These are phyloP conservation scores for Phialophora verrucosa DNA, from an alignment of 2,329 filamentous ascomycete genomes.

Conservation along the genomic window DNA sequence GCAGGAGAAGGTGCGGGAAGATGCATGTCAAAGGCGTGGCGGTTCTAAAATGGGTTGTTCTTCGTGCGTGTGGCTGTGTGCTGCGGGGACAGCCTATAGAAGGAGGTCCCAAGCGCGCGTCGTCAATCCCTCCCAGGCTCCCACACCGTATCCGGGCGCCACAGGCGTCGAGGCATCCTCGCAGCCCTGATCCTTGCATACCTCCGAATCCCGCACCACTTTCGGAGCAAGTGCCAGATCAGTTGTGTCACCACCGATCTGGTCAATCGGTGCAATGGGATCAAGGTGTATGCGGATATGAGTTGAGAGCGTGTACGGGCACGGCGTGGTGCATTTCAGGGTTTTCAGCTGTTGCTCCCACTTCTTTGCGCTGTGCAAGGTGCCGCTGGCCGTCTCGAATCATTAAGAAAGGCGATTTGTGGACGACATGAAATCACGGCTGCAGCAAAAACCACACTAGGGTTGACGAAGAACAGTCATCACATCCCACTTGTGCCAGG, in stretches of 20 bases:
- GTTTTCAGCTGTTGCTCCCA: background rate
- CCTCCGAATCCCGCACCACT: background rate
- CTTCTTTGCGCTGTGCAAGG: background rate
- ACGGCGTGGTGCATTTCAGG: background rate
- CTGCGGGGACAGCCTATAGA: background rate
- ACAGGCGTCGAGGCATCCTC: background rate
- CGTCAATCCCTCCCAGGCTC: background rate
- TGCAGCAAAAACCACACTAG: slow-evolving; percentile 12
- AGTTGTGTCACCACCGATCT: slow-evolving; percentile 5
- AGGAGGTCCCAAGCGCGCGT: background rate
- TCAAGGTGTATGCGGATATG: background rate
- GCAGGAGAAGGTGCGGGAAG: background rate
- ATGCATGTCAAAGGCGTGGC: background rate
- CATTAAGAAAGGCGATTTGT: background rate
- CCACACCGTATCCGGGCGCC: slow-evolving; percentile 3
- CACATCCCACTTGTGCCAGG: background rate
- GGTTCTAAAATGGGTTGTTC: slow-evolving; percentile 6
- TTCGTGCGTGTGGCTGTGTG: background rate
- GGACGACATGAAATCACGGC: background rate
- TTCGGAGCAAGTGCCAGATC: background rate
- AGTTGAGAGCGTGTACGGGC: background rate
- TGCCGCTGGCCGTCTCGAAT: background rate
- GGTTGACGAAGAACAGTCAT: background rate
- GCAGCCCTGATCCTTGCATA: background rate
- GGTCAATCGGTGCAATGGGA: background rate